Evolutionary conservation across 2,329 filamentous ascomycete species (phyloP), one percentile per base, ranked within the genome.

Genomic region (Fusarium napiforme): DNA sequence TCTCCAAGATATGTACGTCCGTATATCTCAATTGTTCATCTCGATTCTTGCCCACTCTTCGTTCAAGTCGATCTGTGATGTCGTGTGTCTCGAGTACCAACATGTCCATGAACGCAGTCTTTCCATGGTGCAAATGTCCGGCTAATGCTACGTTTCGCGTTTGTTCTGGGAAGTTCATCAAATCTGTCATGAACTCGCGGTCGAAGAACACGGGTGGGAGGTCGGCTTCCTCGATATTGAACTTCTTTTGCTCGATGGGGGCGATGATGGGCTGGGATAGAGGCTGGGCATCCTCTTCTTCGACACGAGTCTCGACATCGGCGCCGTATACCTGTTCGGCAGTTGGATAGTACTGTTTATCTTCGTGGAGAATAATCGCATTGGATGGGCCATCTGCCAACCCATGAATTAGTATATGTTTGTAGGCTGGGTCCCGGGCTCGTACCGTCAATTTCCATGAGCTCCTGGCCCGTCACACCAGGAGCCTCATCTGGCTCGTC

Each of bases 331-430:
- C 92, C 82, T 99, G 96, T 80, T 96, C 92, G 64, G 96, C 96
- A n/a, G 95, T 97, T 36, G 96, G 96, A 81, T 99, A 99, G 83
- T 99, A 99, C 82, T 98, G 96, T 83, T 99, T 99, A 85, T 99
- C 96, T 87, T 99, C 96, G 84, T 99, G 96, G 50, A 99, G 89
- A 65, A 99, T 89, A n/a, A 99, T 95, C 58, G 96, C 96, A 82
- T 98, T 99, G 9, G 95, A 98, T 7, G 96, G 93, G 19, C 93
- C 95, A 82, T 94, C 90, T 89, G 74, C 70, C 64, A 55, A 43
- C 58, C 46, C 53, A 68, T 18, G 65, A 67, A 61, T 69, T 64
- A 57, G 47, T 18, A 30, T 23, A 60, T 21, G 21, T 75, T 45
- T 66, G 45, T 30, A 32, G 40, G 16, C 37, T 45, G 23, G 53